A percentile compares a stretch with the other conserved stretches of the same genome.
Conservation (phyloP, 768 basidiomycete species). For the Neoboletus subvelutipes region DNA sequence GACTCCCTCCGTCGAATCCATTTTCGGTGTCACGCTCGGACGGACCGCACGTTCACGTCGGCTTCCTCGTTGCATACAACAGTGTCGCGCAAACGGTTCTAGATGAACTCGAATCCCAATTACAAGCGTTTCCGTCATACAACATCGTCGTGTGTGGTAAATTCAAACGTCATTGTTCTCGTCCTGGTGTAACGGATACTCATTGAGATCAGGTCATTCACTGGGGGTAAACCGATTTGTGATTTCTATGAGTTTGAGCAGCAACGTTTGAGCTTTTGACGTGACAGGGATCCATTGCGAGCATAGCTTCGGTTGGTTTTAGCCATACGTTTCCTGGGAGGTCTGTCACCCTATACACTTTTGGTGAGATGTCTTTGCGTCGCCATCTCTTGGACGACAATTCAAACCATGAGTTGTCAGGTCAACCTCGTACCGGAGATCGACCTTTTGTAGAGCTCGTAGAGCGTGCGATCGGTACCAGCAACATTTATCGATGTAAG, state of each 20-base stretch:
- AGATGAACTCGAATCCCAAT: slow-evolving; percentile 28
- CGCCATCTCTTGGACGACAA: neutral
- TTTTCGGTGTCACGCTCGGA: neutral
- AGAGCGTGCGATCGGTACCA: slow-evolving; percentile 36
- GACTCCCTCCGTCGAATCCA: slow-evolving; percentile 21
- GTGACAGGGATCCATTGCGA: slow-evolving; percentile 38
- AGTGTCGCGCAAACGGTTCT: slow-evolving; percentile 34
- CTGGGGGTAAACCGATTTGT: slow-evolving; percentile 32
- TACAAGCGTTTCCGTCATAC: slow-evolving; percentile 35
- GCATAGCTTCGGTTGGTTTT: slow-evolving; percentile 37
- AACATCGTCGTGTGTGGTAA: slow-evolving; percentile 34
- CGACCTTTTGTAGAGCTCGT: slow-evolving; percentile 39
- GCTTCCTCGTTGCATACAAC: slow-evolving; percentile 39
- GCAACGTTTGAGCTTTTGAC: slow-evolving; percentile 6
- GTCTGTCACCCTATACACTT: slow-evolving; percentile 41
- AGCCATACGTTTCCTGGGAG: slow-evolving; percentile 29
- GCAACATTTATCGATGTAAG: slow-evolving; percentile 44
- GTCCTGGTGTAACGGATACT: neutral
- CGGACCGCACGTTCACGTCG: slow-evolving; percentile 33
- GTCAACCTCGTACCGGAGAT: slow-evolving; percentile 52
- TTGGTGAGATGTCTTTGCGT: slow-evolving; percentile 33
- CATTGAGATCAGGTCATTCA: slow-evolving; percentile 37
- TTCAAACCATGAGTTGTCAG: slow-evolving; percentile 26
- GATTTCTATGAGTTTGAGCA: neutral
- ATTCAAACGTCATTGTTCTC: neutral